These are phyloP conservation scores for Lichtheimia corymbifera DNA, from an alignment of 371 early-diverging fungal genomes.

Conservation along the genomic window DNA sequence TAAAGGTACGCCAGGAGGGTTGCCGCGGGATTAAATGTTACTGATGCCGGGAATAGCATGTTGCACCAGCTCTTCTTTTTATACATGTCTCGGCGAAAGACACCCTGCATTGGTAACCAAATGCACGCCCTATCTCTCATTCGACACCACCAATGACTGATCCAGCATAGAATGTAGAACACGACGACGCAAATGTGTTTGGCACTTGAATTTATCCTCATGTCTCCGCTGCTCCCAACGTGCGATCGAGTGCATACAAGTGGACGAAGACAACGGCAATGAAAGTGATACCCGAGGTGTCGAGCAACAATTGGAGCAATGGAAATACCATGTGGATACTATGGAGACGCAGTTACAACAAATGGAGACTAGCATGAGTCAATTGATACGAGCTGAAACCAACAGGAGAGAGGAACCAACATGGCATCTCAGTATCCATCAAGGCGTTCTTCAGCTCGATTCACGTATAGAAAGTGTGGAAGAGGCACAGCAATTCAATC, in stretches of 20 bases:
- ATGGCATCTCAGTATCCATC: constrained; percentile 15
- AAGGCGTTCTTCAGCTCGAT: constrained; percentile 14
- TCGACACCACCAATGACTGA: neutral
- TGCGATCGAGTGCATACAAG: neutral
- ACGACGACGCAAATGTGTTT: constrained; percentile 4
- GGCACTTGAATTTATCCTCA: neutral
- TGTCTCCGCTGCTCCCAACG: neutral
- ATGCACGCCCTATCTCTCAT: neutral
- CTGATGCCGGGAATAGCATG: too few relatives aligned
- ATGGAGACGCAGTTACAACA: too few relatives aligned
- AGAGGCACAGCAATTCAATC: constrained; percentile 8
- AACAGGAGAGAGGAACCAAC: neutral
- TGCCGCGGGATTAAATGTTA: too few relatives aligned
- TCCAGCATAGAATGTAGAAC: constrained; percentile 9
- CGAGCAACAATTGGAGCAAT: neutral
- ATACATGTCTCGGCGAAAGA: neutral
- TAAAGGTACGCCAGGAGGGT: too few relatives aligned
- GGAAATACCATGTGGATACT: too few relatives aligned
- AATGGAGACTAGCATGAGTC: too few relatives aligned
- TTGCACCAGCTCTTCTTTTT: too few relatives aligned
- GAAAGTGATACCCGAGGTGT: neutral
- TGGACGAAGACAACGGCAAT: too few relatives aligned
- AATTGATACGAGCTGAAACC: too few relatives aligned
- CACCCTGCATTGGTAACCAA: constrained; percentile 5
- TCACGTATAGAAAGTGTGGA: constrained; percentile 10